Percentiles rank a stretch among this genome's conserved stretches.
Evolutionary conservation across 306 rosid genomes (phyloP).

Genomic region (Fragaria ananassa): DNA sequence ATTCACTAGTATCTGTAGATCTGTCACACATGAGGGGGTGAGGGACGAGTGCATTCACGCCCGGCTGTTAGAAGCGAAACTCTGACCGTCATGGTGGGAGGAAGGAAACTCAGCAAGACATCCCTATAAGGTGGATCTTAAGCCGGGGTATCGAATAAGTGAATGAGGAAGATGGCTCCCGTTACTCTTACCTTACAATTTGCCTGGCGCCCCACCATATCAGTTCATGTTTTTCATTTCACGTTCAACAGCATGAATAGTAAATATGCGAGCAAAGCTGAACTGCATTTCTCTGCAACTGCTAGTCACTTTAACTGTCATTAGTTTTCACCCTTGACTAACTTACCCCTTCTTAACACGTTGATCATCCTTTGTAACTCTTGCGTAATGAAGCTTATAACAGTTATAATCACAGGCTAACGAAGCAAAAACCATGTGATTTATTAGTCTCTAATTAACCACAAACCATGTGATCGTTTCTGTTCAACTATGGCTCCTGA

Average conservation of each 20-base stretch:
- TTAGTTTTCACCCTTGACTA: not conserved
- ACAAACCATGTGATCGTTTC: not conserved
- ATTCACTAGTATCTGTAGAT: not conserved
- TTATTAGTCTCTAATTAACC: not conserved
- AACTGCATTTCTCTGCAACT: not conserved
- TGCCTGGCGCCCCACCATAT: not conserved
- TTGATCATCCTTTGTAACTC: not conserved
- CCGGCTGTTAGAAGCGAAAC: not conserved
- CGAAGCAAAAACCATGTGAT: not conserved
- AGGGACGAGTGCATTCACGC: not conserved
- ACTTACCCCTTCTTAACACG: not conserved
- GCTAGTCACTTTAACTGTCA: constrained; percentile 8
- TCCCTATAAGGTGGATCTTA: not conserved
- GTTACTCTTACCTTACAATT: not conserved
- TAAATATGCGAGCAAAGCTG: not conserved
- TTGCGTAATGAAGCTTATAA: not conserved
- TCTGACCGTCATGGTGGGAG: not conserved
- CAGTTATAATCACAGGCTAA: not conserved
- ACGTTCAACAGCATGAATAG: not conserved
- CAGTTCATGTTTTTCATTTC: not conserved
- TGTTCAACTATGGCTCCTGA: not conserved
- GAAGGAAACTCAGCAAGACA: not conserved
- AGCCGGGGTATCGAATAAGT: not conserved
- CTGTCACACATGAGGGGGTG: not conserved
- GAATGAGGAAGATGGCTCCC: not conserved